Evolutionary conservation across 2,329 filamentous ascomycete species (phyloP), one percentile per base, ranked within the genome.

Genomic region (Aureobasidium sp.): DNA sequence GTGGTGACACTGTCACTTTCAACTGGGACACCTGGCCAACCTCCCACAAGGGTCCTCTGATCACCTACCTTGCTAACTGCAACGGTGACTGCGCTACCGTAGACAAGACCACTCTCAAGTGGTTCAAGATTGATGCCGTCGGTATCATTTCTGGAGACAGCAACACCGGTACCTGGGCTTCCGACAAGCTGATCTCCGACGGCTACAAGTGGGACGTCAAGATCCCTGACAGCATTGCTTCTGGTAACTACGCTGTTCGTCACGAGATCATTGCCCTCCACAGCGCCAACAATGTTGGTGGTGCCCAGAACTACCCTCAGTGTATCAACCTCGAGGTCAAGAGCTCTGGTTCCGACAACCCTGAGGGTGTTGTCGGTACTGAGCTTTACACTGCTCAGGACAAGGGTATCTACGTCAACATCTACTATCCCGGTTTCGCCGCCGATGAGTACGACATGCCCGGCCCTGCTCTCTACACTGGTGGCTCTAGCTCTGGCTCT

Each of bases 21-120:
- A 79, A 83, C 68, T 89, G 86, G 87, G 82, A 79, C 63, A 76
- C 76, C 17, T 89, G 87, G 87, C 86, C 86, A n/a, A 77, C 81
- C 10, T 81, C 78, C 61, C 83, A 89, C 75, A 79, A 85, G 66
- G 84, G 84, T 2, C 85, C 85, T 9, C 81, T 88, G 67, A 79
- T 88, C 65, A 81, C 81, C 71, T 88, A 87, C 76, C 75, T 87
- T 17, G 86, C 86, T 61, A 79, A 78, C 67, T 85, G 83, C 74
- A 55, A 59, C 44, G 83, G 80, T 26, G 79, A 84, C 71, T 87
- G 82, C 72, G 75, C 80, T 41, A 71, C 48, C 13, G 82, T 80
- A 62, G 79, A 82, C 72, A 82, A 84, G 72, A 74, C 71, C 2
- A 69, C 74, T 5, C 78, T 87, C 34, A 72, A 81, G 66, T 87